Evolutionary conservation across 768 basidiomycete genomes (phyloP), one percentile per base, ranked within the genome.

Genomic region (Chalciporus sphaerocephalus): DNA sequence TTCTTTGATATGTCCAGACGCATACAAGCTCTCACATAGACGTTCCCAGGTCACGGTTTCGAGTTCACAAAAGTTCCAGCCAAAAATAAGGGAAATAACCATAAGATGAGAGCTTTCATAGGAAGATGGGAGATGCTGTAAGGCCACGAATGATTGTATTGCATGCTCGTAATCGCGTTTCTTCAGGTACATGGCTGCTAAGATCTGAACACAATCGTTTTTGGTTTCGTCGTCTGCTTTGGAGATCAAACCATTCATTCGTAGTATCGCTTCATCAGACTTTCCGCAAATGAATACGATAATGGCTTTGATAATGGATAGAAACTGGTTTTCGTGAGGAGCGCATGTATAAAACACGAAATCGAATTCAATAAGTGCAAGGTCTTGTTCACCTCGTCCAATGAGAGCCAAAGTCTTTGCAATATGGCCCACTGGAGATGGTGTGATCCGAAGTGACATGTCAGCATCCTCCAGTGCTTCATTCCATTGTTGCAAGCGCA

Each of bases 351-450:
- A 28, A 30, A 41, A 42, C 11, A 34, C 41, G 36, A 42, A 42
- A 17, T 42, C 47, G 38, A 48, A 43, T 4, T 12, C 22, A 9
- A 32, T 20, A 11, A 48, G 35, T 7, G 36, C 47, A 4, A 32
- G 35, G 16, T 38, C 41, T 33, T 13, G 30, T 16, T 48, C 16
- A 12, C 20, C 37, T 12, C 11, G 20, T 10, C 41, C 36, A 5
- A 48, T 48, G 2, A 37, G 37, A 9, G 47, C 47, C 23, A 48
- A 28, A 13, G 47, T 36, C 20, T 43, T 48, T 16, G 47, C 47
- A 11, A 48, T 34, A n/a, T 48, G 36, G 10, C 36, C 18, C 15
- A 38, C 28, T 11, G 41, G 21, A 4, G 45, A 46, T 11, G 17
- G 45, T 13, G 25, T 23, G 8, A 27, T 40, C 3, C 21, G 32